A percentile compares a stretch with the other conserved stretches of the same genome.
phyloP scores from a whole-genome alignment of 1,139 yeast genomes.

The Wickerhamomyces sp. region DNA sequence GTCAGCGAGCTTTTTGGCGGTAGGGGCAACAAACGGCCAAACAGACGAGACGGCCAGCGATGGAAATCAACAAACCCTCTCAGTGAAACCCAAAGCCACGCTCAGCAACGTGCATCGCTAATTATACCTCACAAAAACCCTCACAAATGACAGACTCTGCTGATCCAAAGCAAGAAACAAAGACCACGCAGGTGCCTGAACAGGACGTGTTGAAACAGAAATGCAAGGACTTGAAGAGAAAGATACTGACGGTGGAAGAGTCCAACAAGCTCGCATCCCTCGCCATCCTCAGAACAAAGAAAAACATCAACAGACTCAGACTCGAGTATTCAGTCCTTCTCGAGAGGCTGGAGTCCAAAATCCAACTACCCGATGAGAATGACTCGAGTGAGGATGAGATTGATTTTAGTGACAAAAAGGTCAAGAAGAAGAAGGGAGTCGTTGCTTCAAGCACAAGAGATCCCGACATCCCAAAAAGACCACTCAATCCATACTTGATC shows the following conservation, averaged over 20 bases:
- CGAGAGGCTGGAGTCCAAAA: conserved; percentile 70
- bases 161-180: neutral
- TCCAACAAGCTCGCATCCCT: conserved; percentile 75
- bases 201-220: conserved; percentile 7
- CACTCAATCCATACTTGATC: conserved; percentile 82
- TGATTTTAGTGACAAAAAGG: conserved; percentile 22
- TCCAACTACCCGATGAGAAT: conserved; percentile 23
- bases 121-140: neutral
- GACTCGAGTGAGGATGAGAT: conserved; percentile 18
- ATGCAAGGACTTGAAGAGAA: conserved; percentile 54
- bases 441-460: conserved; percentile 37
- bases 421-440: conserved; percentile 27
- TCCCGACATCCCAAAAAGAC: conserved; percentile 82
- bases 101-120: too few relatives aligned
- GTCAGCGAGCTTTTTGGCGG: too few relatives aligned
- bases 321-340: conserved; percentile 76
- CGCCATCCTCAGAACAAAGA: conserved; percentile 74
- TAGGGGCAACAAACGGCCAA: too few relatives aligned
- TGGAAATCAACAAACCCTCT: too few relatives aligned
- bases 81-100: too few relatives aligned
- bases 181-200: neutral
- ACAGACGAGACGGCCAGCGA: too few relatives aligned
- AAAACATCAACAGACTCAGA: conserved; percentile 71
- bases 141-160: neutral
- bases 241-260: conserved; percentile 72